Conservation (phyloP, 2,329 filamentous ascomycete genomes). For the Meredithiella fracta region DNA sequence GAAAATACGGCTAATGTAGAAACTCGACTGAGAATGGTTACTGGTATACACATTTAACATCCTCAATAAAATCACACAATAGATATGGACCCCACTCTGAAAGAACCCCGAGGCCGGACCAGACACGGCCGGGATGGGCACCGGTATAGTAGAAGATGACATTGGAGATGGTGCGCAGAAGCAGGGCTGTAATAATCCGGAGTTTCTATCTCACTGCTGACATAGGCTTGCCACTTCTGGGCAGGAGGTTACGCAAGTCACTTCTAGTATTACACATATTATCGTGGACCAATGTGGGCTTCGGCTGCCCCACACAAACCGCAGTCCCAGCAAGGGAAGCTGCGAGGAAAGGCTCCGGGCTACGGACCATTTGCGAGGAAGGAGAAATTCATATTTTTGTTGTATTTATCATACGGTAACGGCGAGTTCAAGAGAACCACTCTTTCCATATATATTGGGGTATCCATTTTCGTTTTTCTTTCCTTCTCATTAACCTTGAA, state of each 20-base stretch:
- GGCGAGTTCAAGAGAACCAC: not conserved
- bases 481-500: not conserved
- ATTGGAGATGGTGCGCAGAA: not conserved
- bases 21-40: no score
- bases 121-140: not conserved
- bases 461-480: not conserved
- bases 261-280: not conserved
- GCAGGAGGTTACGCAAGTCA: not conserved
- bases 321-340: not conserved
- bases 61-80: no score
- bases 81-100: no score
- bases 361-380: not conserved
- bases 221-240: not conserved
- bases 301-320: not conserved
- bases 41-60: no score
- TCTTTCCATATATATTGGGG: conserved; percentile 8
- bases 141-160: not conserved
- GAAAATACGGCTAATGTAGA: no score
- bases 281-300: not conserved
- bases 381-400: not conserved
- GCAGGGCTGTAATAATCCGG: not conserved
- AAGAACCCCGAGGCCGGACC: no score
- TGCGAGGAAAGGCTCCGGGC: conserved; percentile 1
- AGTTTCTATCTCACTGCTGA: not conserved
- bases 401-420: not conserved